A percentile compares a stretch with the other conserved stretches of the same genome.
Evolutionary conservation across 768 basidiomycete species (phyloP).

Genomic region (Favolaschia claudopus): DNA sequence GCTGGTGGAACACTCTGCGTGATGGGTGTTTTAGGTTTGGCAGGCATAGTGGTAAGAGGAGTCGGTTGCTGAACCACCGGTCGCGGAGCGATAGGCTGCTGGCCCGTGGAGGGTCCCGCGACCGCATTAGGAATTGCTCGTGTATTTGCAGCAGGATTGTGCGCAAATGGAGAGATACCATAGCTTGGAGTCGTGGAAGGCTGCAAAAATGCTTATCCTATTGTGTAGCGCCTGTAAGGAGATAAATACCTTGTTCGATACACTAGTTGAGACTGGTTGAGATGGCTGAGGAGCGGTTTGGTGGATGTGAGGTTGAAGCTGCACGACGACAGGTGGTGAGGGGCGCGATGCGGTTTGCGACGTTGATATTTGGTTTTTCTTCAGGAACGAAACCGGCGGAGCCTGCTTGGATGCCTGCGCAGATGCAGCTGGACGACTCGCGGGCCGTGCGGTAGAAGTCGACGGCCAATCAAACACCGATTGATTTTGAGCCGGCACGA

Average conservation of each 20-base stretch:
- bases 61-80: neutral
- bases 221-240: neutral
- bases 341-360: no score
- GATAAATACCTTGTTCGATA: neutral
- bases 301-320: no score
- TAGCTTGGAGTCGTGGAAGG: slow-evolving; percentile 9
- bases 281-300: no score
- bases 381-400: no score
- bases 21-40: neutral
- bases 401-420: no score
- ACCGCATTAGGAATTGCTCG: neutral
- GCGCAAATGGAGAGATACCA: slow-evolving; percentile 19
- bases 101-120: neutral
- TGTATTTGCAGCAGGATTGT: neutral
- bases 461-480: no score
- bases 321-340: no score
- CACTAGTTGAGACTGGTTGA: slow-evolving; percentile 9
- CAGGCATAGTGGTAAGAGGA: neutral
- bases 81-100: neutral
- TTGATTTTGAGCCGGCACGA: no score
- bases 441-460: no score
- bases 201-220: neutral
- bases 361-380: no score
- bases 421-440: no score
- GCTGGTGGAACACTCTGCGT: no score